Evolutionary conservation across 2,329 filamentous ascomycete species (phyloP).

Genomic region (Lachnellula cervina): DNA sequence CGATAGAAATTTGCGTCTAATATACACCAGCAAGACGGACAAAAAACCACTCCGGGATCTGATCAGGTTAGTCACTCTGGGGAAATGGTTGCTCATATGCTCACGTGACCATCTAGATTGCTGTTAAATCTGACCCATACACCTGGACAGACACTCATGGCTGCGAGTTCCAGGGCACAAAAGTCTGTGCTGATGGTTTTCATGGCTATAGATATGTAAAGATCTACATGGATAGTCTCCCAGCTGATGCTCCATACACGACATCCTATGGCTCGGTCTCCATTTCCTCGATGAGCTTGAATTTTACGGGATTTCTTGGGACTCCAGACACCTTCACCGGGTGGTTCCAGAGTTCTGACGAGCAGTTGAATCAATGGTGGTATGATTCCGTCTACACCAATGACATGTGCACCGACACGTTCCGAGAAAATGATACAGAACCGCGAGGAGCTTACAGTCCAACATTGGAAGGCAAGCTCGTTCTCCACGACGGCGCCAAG

Average conservation of each 20-base stretch:
- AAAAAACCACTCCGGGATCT: constrained; percentile 41
- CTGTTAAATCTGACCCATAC: constrained; percentile 38
- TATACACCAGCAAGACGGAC: constrained; percentile 18
- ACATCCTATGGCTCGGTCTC: constrained; percentile 38
- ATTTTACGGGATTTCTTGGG: constrained; percentile 42
- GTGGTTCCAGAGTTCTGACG: constrained; percentile 49
- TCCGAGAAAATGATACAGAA: constrained; percentile 44
- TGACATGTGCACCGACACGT: constrained; percentile 44
- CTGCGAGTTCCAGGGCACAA: constrained; percentile 35
- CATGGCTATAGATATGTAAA: constrained; percentile 50
- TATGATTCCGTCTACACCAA: constrained; percentile 50
- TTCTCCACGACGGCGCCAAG: constrained; percentile 48
- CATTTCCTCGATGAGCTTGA: constrained; percentile 40
- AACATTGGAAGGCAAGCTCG: constrained; percentile 41
- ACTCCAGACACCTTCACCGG: constrained; percentile 46
- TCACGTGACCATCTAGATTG: constrained; percentile 33
- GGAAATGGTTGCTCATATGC: neutral
- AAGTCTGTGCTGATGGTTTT: constrained; percentile 48
- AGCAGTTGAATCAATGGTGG: constrained; percentile 47
- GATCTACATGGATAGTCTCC: constrained; percentile 42
- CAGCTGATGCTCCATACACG: constrained; percentile 41
- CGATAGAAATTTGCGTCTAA: constrained; percentile 1
- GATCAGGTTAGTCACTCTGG: constrained; percentile 37
- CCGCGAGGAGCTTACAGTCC: constrained; percentile 41
- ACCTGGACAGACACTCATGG: constrained; percentile 43